Percentiles rank a stretch among this genome's conserved stretches.
Evolutionary conservation across 73 alveolate genomes (phyloP).

Genomic region (Tetrahymena malaccensis): DNA sequence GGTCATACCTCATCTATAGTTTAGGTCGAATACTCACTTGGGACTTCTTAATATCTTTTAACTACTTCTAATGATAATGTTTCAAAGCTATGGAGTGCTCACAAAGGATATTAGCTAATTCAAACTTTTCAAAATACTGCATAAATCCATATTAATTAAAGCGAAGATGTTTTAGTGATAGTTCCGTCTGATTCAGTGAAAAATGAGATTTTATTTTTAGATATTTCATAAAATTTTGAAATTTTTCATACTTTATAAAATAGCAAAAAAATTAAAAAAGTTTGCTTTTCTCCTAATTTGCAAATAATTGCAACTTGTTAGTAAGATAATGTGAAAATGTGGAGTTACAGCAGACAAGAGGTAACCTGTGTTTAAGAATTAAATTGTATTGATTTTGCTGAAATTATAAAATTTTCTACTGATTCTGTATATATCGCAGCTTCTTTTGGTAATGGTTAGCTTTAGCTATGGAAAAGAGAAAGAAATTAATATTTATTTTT

Average conservation of each 20-base stretch:
- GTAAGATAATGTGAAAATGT: background rate
- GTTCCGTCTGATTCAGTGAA: background rate
- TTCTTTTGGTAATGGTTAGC: background rate
- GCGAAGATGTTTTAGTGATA: background rate
- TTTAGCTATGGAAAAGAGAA: background rate
- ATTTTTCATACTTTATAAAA: background rate
- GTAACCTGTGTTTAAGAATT: background rate
- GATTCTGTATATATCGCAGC: background rate
- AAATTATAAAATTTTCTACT: background rate
- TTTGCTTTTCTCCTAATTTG: background rate
- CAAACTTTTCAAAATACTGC: background rate
- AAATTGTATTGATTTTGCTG: background rate
- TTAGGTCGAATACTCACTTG: background rate
- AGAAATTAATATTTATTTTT: background rate
- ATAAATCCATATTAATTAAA: background rate
- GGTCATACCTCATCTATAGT: background rate
- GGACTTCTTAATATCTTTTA: background rate
- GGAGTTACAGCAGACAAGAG: background rate
- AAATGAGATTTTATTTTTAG: background rate
- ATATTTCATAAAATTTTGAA: background rate
- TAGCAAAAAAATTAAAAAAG: background rate
- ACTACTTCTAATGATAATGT: background rate
- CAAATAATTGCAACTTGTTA: background rate
- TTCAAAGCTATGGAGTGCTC: background rate
- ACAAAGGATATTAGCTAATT: background rate